Conservation (phyloP, 2,329 filamentous ascomycete species). For the Phaeoacremonium minimum region DNA sequence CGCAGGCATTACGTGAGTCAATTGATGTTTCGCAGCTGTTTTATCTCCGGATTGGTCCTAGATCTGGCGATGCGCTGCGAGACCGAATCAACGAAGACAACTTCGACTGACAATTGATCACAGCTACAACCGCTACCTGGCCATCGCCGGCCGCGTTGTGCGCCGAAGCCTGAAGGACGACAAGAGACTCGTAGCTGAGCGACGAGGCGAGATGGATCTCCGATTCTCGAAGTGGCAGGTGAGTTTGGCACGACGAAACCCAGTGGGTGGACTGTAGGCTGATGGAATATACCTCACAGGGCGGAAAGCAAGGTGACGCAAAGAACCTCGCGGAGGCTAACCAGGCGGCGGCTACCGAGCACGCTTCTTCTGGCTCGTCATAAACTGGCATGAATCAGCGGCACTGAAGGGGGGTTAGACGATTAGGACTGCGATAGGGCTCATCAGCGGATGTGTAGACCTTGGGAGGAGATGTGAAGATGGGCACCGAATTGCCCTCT, state of each 20-base stretch:
- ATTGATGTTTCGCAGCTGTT: conserved; percentile 13
- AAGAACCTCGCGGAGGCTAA: conserved; percentile 65
- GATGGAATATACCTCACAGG: conserved; percentile 48
- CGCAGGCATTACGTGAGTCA: conserved; percentile 86
- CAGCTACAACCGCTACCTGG: conserved; percentile 99
- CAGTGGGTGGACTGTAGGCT: conserved; percentile 13
- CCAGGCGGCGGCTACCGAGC: conserved; percentile 27
- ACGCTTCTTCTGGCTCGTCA: conserved; percentile 19
- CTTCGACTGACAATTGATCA: conserved; percentile 8
- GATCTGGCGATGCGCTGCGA: no score
- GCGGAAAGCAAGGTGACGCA: conserved; percentile 89
- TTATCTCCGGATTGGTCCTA: conserved; percentile 3
- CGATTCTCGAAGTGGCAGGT: conserved; percentile 96
- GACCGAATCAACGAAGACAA: no score
- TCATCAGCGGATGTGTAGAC: no score
- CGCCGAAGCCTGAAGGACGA: conserved; percentile 97
- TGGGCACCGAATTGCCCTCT: conserved; percentile 1
- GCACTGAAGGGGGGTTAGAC: no score
- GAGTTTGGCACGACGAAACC: conserved; percentile 46
- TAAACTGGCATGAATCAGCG: conserved; percentile 7
- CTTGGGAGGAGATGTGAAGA: not conserved
- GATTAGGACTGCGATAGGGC: no score
- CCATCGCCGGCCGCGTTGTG: conserved; percentile 89
- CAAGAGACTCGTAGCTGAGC: conserved; percentile 80
- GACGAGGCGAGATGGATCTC: conserved; percentile 83